Conservation (phyloP, 1,284 basidiomycete genomes). For the Pseudozyma tsukubaensis region DNA sequence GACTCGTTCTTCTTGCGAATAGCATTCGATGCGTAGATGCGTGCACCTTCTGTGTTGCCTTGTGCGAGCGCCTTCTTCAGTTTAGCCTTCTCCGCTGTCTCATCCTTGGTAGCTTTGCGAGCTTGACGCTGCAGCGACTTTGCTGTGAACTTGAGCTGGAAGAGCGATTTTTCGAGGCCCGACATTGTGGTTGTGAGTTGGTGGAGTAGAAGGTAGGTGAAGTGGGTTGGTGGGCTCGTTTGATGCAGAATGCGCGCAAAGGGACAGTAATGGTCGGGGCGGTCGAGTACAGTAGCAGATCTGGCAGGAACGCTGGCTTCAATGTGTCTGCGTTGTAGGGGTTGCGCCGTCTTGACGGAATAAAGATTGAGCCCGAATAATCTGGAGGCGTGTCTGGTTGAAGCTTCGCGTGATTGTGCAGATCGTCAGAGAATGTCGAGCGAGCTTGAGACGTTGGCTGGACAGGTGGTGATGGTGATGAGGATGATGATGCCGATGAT, state of each 20-base stretch:
- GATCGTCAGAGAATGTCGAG: too few relatives aligned
- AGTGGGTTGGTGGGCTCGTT: background rate
- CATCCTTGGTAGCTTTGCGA: constrained; percentile 66
- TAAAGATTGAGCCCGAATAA: too few relatives aligned
- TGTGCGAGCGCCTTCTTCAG: constrained; percentile 84
- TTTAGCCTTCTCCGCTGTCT: constrained; percentile 65
- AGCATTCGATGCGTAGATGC: constrained; percentile 97
- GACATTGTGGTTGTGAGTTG: constrained; percentile 23
- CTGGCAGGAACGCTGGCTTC: too few relatives aligned
- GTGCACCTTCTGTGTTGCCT: constrained; percentile 96
- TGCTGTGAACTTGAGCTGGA: constrained; percentile 68
- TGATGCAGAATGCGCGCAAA: too few relatives aligned
- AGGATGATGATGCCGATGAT: background rate
- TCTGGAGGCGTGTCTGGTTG: too few relatives aligned
- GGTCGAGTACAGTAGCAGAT: too few relatives aligned
- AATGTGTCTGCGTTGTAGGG: too few relatives aligned
- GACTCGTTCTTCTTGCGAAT: constrained; percentile 98
- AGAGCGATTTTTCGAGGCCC: constrained; percentile 62
- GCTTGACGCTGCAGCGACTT: constrained; percentile 68
- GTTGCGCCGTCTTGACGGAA: too few relatives aligned
- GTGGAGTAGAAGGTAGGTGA: background rate
- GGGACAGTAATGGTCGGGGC: too few relatives aligned
- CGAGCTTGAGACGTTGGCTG: background rate
- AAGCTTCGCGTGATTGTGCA: too few relatives aligned
- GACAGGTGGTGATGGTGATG: background rate